Base-by-base conservation (phyloP, 169 alveolate species). In the Plasmodium cynomolgi region DNA sequence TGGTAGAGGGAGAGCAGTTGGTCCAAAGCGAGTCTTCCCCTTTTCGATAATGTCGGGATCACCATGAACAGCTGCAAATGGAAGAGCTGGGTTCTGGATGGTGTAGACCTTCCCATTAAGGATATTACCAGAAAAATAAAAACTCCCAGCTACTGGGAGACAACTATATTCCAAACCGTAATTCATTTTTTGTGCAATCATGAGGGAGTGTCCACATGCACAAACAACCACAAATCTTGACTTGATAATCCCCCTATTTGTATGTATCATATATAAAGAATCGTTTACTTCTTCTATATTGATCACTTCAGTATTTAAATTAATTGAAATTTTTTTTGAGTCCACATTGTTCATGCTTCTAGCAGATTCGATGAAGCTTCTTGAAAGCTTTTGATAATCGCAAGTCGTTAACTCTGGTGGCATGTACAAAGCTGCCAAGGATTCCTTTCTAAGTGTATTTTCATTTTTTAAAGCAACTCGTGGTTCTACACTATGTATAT, bases 31-130 rank as follows among this genome's bases (percentile, higher is more conserved):
- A 1, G 98, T 96, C 91, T 96, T 92, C 44, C 95, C 96, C 4
- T 83, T 84, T 20, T 92, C 97, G 0, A 96, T 96, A 11, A 97
- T 95, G 81, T 97, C 98, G 0, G 98, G 98, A 79, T 97, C 98
- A 2, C 98, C 98, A 92, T 97, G 98, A n/a, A 97, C 96, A 0
- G 98, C 98, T 20, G 98, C 98, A 83, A 97, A 97, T 31, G 98
- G 98, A 7, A 97, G 93, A 23, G 95, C 96, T 20, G 98, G 98
- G 91, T 97, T 97, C 77, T 97, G 98, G 37, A 97, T 97, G 8
- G 98, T 97, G 93, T 97, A 97, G 2, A 97, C 98, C 77, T 97
- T 97, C 13, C 98, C 98, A 37, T 94, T 94, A 72, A 97, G 83
- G 37, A 97, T 86, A 50, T 95, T 86, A 39, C 96, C 95, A 17